A percentile compares a stretch with the other conserved stretches of the same genome.
phyloP scores from a whole-genome alignment of 495 filamentous ascomycete species.

The Evernia prunastri region DNA sequence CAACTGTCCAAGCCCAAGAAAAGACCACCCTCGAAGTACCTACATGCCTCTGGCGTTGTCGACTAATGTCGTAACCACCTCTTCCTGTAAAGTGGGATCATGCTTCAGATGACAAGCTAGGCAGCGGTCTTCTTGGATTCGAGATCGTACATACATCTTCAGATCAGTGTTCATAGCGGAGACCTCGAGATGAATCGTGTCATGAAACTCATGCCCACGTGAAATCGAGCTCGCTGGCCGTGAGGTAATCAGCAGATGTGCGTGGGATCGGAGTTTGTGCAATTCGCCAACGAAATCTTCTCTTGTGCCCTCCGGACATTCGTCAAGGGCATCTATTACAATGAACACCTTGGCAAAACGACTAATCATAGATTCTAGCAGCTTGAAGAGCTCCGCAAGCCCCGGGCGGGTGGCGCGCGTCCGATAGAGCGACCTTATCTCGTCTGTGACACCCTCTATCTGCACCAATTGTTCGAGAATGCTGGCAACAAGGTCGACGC shows the following conservation, averaged over 20 bases:
- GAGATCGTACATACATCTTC: constrained; percentile 23
- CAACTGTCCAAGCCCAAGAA: background rate
- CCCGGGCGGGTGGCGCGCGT: constrained; percentile 34
- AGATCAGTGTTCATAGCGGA: constrained; percentile 29
- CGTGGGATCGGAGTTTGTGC: constrained; percentile 12
- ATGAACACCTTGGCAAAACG: constrained; percentile 33
- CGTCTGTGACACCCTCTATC: no score
- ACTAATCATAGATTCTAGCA: constrained; percentile 26
- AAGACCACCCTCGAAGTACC: background rate
- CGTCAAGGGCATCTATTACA: constrained; percentile 41
- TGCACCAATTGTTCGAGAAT: no score
- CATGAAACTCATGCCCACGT: constrained; percentile 13
- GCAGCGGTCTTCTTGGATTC: constrained; percentile 4
- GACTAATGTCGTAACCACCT: constrained; percentile 8
- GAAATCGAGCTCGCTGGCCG: constrained; percentile 23
- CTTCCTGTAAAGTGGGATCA: constrained; percentile 8
- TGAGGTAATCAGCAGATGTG: constrained; percentile 30
- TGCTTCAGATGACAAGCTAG: constrained; percentile 4
- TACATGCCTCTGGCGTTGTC: constrained; percentile 25
- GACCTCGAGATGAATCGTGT: constrained; percentile 21
- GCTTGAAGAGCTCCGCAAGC: constrained; percentile 29
- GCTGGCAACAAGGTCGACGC: no score
- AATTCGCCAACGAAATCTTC: constrained; percentile 16
- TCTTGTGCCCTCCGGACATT: constrained; percentile 25
- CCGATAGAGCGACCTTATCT: no score